A percentile compares a stretch with the other conserved stretches of the same genome.
phyloP scores from a whole-genome alignment of 768 basidiomycete species.

The Tylopilus sp. region DNA sequence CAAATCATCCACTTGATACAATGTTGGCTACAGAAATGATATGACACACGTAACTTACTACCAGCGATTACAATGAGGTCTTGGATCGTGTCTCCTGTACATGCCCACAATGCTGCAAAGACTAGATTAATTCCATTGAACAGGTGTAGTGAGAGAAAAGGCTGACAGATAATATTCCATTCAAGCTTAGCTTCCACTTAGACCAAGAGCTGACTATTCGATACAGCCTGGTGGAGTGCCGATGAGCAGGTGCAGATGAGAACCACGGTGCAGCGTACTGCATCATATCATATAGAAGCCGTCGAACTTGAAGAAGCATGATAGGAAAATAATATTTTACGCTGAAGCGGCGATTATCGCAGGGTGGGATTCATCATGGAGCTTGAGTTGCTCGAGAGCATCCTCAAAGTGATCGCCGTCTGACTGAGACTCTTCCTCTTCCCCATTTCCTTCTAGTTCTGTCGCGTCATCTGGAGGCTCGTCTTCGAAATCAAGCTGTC shows the following conservation, averaged over 20 bases:
- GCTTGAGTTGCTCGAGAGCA: constrained; percentile 58
- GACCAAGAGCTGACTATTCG: neutral
- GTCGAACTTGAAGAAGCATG: neutral
- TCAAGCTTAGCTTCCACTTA: neutral
- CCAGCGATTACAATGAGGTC: neutral
- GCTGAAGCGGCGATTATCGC: constrained; percentile 17
- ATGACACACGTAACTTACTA: neutral
- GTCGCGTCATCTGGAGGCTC: constrained; percentile 54
- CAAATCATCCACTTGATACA: no score
- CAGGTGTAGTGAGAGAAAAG: neutral
- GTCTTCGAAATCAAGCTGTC: constrained; percentile 81
- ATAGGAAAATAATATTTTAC: constrained; percentile 1
- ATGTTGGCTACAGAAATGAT: neutral
- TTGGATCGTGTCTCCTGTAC: neutral
- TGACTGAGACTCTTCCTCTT: constrained; percentile 35
- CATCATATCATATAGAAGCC: neutral
- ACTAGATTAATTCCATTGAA: neutral
- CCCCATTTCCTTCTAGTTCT: constrained; percentile 19
- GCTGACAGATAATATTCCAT: neutral
- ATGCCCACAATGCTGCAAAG: neutral
- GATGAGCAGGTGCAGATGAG: neutral
- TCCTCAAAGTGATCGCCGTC: constrained; percentile 56
- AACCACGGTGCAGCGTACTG: neutral
- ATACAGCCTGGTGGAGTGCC: neutral
- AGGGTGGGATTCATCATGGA: constrained; percentile 13